Percentiles rank a stretch among this genome's conserved stretches.
These are phyloP conservation scores for Mycena latifolia DNA, from an alignment of 768 basidiomycete genomes.

Conservation along the genomic window DNA sequence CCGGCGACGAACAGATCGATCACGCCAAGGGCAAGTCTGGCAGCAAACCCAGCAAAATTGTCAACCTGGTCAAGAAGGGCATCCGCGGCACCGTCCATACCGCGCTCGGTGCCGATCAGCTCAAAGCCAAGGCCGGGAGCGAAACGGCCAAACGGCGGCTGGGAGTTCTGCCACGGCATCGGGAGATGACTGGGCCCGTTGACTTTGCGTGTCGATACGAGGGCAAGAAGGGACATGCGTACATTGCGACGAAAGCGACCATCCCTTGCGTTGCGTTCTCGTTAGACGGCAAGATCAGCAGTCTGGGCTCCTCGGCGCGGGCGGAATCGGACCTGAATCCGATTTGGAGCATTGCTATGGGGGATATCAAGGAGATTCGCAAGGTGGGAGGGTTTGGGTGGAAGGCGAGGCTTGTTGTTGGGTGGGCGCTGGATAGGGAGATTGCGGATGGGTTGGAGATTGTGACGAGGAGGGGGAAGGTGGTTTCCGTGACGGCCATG, in stretches of 20 bases:
- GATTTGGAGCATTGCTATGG: constrained; percentile 45
- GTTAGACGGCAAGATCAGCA: too few species aligned
- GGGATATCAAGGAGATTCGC: constrained; percentile 46
- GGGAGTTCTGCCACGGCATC: too few species aligned
- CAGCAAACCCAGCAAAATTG: constrained; percentile 21
- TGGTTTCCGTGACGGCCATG: constrained; percentile 40
- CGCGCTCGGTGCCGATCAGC: constrained; percentile 23
- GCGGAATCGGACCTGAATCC: constrained; percentile 20
- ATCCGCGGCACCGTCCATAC: constrained; percentile 23
- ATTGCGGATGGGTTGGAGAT: constrained; percentile 48
- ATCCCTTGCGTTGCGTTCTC: constrained; percentile 26
- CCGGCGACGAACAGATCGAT: too few species aligned
- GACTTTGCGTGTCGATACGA: constrained; percentile 29
- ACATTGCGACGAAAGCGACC: constrained; percentile 23
- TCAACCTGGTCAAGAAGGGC: constrained; percentile 21
- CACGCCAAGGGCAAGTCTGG: constrained; percentile 21
- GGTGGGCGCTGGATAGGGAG: constrained; percentile 45
- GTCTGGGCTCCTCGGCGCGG: constrained; percentile 18
- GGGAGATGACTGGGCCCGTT: constrained; percentile 23
- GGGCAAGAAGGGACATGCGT: constrained; percentile 22
- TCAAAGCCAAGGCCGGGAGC: constrained; percentile 28
- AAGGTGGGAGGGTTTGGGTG: constrained; percentile 53
- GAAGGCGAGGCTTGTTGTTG: constrained; percentile 53
- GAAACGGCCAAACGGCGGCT: constrained; percentile 20
- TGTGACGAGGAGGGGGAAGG: too few species aligned